phyloP scores from a whole-genome alignment of 352 stramenopile species.

The Blastocystis sp. region DNA sequence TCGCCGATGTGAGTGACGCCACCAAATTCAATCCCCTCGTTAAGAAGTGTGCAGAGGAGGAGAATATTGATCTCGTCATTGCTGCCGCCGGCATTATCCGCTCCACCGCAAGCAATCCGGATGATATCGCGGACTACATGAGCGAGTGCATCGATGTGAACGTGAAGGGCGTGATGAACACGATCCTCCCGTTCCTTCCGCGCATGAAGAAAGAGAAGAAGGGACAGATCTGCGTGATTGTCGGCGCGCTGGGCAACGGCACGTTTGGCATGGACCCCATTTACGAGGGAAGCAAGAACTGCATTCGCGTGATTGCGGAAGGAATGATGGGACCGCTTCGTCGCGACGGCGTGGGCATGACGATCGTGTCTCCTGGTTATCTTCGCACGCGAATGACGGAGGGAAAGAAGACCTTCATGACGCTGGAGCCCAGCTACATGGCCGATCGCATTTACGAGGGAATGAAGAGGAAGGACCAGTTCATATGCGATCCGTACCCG shows the following conservation, averaged over 20 bases:
- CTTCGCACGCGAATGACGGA: slow-evolving; percentile 3
- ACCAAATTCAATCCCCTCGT: neutral
- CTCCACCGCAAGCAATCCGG: neutral
- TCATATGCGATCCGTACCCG: slow-evolving; percentile 21
- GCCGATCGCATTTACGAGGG: slow-evolving; percentile 18
- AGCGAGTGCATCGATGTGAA: slow-evolving; percentile 38
- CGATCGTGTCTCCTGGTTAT: slow-evolving; percentile 18
- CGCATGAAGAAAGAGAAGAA: slow-evolving; percentile 29
- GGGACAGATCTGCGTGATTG: slow-evolving; percentile 22
- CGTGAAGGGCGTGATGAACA: slow-evolving; percentile 60
- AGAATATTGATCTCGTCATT: slow-evolving; percentile 53
- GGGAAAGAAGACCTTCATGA: slow-evolving; percentile 36
- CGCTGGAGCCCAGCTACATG: slow-evolving; percentile 11
- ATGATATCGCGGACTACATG: neutral
- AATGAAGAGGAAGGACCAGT: neutral
- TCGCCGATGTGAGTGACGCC: neutral
- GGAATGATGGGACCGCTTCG: slow-evolving; percentile 1
- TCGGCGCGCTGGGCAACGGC: slow-evolving; percentile 20
- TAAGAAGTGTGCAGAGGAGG: slow-evolving; percentile 5
- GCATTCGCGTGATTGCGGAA: slow-evolving; percentile 20
- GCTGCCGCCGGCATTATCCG: slow-evolving; percentile 18
- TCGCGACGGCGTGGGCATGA: neutral
- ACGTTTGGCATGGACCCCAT: slow-evolving; percentile 9
- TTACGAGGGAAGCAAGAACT: slow-evolving; percentile 35
- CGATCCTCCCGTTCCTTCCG: slow-evolving; percentile 26